Conservation (phyloP, 1,139 yeast genomes). For the Taphrina confusa region DNA sequence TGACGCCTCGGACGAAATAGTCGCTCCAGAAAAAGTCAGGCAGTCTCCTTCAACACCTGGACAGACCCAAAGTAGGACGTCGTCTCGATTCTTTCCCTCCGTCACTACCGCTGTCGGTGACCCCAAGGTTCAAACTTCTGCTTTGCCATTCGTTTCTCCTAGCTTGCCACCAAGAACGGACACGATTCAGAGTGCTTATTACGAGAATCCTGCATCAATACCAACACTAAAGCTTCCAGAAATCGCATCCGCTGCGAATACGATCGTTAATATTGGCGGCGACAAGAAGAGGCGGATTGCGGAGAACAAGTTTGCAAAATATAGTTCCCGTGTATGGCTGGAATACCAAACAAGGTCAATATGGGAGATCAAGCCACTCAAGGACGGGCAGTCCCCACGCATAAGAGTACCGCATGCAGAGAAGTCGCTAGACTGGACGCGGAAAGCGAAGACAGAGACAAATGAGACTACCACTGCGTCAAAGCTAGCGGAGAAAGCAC, state of each 20-base stretch:
- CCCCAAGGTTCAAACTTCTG: neutral
- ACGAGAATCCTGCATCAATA: neutral
- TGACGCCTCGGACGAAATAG: constrained; percentile 4
- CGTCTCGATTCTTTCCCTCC: constrained; percentile 29
- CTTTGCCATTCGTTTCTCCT: constrained; percentile 13
- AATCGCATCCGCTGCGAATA: neutral
- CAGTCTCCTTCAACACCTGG: constrained; percentile 25
- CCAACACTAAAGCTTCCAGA: constrained; percentile 2
- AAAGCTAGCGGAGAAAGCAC: neutral
- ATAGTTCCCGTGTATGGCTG: neutral
- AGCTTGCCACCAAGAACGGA: constrained; percentile 8
- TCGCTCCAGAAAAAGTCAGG: neutral
- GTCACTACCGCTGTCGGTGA: constrained; percentile 1
- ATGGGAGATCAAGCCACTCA: constrained; percentile 24
- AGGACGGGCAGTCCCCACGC: constrained; percentile 10
- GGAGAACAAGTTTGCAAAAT: neutral
- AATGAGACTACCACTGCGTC: neutral
- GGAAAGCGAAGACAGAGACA: neutral
- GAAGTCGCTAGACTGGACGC: constrained; percentile 13
- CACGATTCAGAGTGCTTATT: neutral
- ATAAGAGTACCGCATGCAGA: constrained; percentile 4
- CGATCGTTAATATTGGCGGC: neutral
- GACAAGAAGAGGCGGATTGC: neutral
- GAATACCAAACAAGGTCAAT: constrained; percentile 23
- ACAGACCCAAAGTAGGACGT: constrained; percentile 20